Evolutionary conservation across 495 filamentous ascomycete genomes (phyloP).

Genomic region (Trichoderma virens): DNA sequence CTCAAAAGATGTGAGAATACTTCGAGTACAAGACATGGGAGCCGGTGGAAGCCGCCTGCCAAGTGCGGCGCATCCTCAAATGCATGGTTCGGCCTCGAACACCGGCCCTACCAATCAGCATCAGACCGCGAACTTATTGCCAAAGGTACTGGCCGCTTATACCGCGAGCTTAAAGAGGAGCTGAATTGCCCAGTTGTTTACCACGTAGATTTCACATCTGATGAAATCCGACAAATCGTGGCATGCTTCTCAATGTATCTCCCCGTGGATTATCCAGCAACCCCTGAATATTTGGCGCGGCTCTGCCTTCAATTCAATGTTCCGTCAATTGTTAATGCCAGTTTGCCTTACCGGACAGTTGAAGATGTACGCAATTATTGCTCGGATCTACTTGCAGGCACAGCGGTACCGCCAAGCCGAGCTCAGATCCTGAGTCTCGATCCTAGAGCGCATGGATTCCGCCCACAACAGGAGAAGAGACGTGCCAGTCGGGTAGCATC

Average conservation of each 20-base stretch:
- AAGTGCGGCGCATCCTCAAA: neutral
- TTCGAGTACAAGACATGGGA: neutral
- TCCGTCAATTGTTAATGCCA: conserved; percentile 1
- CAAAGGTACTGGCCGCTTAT: conserved; percentile 10
- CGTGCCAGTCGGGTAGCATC: conserved; percentile 20
- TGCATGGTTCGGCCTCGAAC: conserved; percentile 14
- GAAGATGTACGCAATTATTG: conserved; percentile 29
- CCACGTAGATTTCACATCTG: conserved; percentile 40
- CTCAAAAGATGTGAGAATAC: neutral
- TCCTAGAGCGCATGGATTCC: conserved; percentile 11
- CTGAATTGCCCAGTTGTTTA: conserved; percentile 17
- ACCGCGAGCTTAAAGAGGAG: conserved; percentile 11
- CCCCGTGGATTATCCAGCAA: neutral
- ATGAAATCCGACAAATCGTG: conserved; percentile 38
- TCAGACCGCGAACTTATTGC: conserved; percentile 19
- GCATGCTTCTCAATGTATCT: neutral
- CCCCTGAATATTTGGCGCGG: neutral
- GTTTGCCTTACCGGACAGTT: neutral
- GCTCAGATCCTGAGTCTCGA: conserved; percentile 21
- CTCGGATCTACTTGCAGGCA: conserved; percentile 20
- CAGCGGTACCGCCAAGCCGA: neutral
- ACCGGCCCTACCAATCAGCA: conserved; percentile 27
- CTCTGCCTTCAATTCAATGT: conserved; percentile 11
- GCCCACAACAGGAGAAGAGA: neutral
- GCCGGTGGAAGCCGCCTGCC: neutral